Percentiles rank a stretch among this genome's conserved stretches.
Conservation (phyloP, 2,329 filamentous ascomycete genomes). For the Botryotinia calthae region DNA sequence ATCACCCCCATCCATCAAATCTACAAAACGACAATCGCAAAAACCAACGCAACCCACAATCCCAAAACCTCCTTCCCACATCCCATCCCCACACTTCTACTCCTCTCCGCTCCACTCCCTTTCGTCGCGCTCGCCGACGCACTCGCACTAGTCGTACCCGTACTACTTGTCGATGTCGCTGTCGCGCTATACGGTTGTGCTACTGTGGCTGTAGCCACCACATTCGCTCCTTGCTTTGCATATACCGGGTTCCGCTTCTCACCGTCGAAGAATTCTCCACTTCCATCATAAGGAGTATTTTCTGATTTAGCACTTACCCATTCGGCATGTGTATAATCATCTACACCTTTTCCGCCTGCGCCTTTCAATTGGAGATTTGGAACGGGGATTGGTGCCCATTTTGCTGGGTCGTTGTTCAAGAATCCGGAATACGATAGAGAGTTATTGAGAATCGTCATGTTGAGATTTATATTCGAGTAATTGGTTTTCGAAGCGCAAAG, state of each 20-base stretch:
- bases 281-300: constrained; percentile 47
- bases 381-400: constrained; percentile 40
- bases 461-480: constrained; percentile 31
- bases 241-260: constrained; percentile 43
- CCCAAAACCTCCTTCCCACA: constrained; percentile 39
- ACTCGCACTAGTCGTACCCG: constrained; percentile 67
- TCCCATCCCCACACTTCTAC: constrained; percentile 67
- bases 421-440: constrained; percentile 46
- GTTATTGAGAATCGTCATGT: constrained; percentile 45
- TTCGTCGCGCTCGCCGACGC: constrained; percentile 75
- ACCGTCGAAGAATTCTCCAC: constrained; percentile 45
- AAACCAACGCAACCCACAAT: constrained; percentile 19
- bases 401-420: constrained; percentile 40
- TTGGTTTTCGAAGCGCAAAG: constrained; percentile 36
- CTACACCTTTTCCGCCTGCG: constrained; percentile 44
- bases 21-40: constrained; percentile 14
- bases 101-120: constrained; percentile 83
- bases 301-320: constrained; percentile 38
- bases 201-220: constrained; percentile 24
- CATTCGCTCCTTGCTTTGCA: constrained; percentile 35
- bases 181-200: constrained; percentile 72
- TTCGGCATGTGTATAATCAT: constrained; percentile 37
- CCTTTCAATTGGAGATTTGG: constrained; percentile 47
- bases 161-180: constrained; percentile 55
- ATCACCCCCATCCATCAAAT: background rate